Base-by-base conservation (phyloP, 257 asterid genomes). In the Salvia hispanica region DNA sequence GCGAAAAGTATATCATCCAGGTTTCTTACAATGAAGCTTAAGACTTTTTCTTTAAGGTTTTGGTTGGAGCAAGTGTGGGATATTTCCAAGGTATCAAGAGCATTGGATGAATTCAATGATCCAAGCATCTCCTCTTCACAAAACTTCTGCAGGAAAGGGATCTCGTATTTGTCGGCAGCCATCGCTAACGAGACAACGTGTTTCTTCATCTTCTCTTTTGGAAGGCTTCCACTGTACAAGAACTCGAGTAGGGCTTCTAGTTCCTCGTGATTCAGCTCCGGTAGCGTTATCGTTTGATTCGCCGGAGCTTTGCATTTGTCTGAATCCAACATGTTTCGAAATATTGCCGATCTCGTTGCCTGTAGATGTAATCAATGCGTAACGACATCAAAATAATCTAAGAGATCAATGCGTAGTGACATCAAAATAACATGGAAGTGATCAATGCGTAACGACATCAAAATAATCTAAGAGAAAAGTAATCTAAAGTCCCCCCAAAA, bases 1-100 rank as follows among this genome's bases (percentile, higher is more conserved):
- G 98, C 84, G 67, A 92, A 92, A 25, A 92, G 96, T 0, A 92
- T 64, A n/a, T 89, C 98, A 54, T 92, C 97, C 97, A 92, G 90
- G 60, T 92, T 92, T 60, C 84, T 86, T 4, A 92, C 91, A 28
- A 92, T 86, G 81, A 74, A 92, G 66, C 76, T 86, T 54, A 92
- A 72, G 0, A 96, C 83, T 0, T 91, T 89, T 60, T 86, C 95
- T 80, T 81, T 92, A 9, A 92, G 65, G 2, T 74, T 75, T 14
- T 70, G 84, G 61, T 80, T 88, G 1, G 97, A 90, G 64, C 98
- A 89, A 36, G 97, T 86, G 50, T 92, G 93, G 0, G 97, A 87
- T 9, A 88, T 78, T 74, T 92, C 95, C 44, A 92, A 66, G 37
- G 87, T 60, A 47, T 92, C 95, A 16, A 92, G 96, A 55, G 88